Base-by-base conservation (phyloP, 768 basidiomycete species). In the Stropharia rugosoannulata region DNA sequence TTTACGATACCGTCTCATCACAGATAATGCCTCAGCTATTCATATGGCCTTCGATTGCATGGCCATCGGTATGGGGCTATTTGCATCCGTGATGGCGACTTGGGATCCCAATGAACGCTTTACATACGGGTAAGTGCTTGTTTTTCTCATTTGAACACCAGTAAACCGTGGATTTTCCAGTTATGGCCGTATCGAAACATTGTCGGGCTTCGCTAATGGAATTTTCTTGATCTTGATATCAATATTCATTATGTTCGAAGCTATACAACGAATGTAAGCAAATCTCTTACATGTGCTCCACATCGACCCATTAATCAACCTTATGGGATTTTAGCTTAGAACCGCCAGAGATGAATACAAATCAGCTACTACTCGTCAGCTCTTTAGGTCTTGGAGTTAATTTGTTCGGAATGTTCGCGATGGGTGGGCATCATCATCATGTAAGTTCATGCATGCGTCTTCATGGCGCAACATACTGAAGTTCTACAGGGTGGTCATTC, bases 11-110 rank as follows among this genome's bases (percentile, higher is more conserved):
- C 54, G 7, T 37, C 48, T 16, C 54, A 53, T 61, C 49, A 53
- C 38, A 35, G 36, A 49, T 10, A 32, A 27, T 15, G 42, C 27
- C 53, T 5, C 61, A 98, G 96, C 97, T 18, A 98, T 99, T 37
- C 97, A 99, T 67, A 99, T 98, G 97, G 93, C 94, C 10, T 99
- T 99, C 63, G 97, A 99, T 73, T 98, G 97, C 66, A 86, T 98
- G 82, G 96, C 96, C 0, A 93, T 99, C 49, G 94, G 86, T 0
- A 92, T 99, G 50, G 97, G 97, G 2, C 80, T 99, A 2, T 85
- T 97, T 54, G 97, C 97, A 5, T 95, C 93, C 8, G 91, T 99
- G 5, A 98, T 98, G 90, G 94, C 96, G 2, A 95, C 90, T 10
- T 98, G 97, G 97, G 89, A 93, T 38, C 90, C 94, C 0, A 94